Percentiles rank a stretch among this genome's conserved stretches.
Conservation (phyloP, 139 green algal genomes). For the Eudorina sp. region DNA sequence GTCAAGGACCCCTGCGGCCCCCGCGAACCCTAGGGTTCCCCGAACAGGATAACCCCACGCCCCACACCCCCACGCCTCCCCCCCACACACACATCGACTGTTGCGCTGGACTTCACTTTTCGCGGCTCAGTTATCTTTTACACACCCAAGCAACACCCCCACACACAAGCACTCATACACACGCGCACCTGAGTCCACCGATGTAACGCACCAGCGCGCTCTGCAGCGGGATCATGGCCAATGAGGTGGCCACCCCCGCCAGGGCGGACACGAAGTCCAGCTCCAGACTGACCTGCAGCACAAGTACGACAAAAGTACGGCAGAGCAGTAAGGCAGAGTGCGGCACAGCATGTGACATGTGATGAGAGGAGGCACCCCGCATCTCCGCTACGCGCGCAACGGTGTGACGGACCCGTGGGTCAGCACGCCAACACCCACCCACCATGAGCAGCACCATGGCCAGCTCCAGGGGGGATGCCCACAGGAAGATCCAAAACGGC, state of each 20-base stretch:
- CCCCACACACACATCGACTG: no score
- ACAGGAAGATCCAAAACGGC: constrained; percentile 80
- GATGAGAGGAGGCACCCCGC: no score
- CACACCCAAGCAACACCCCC: no score
- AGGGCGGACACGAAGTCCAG: constrained; percentile 79
- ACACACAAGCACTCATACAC: no score
- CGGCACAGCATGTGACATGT: no score
- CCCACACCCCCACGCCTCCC: no score
- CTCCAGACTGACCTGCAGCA: constrained; percentile 66
- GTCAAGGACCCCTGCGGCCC: not conserved
- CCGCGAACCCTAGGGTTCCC: not conserved
- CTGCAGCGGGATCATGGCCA: constrained; percentile 83
- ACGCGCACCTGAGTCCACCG: constrained; percentile 55
- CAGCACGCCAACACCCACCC: not conserved
- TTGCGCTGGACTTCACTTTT: no score
- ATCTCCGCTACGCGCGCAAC: no score
- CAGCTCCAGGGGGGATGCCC: constrained; percentile 77
- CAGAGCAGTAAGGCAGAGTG: not conserved
- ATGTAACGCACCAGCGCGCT: constrained; percentile 73
- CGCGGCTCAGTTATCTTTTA: no score
- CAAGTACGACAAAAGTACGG: not conserved
- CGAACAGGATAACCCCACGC: no score
- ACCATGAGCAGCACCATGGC: constrained; percentile 81
- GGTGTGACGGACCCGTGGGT: no score
- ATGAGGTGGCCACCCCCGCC: constrained; percentile 70